Evolutionary conservation across 2,329 filamentous ascomycete genomes (phyloP).

Genomic region (Conoideocrella luteorostrata): DNA sequence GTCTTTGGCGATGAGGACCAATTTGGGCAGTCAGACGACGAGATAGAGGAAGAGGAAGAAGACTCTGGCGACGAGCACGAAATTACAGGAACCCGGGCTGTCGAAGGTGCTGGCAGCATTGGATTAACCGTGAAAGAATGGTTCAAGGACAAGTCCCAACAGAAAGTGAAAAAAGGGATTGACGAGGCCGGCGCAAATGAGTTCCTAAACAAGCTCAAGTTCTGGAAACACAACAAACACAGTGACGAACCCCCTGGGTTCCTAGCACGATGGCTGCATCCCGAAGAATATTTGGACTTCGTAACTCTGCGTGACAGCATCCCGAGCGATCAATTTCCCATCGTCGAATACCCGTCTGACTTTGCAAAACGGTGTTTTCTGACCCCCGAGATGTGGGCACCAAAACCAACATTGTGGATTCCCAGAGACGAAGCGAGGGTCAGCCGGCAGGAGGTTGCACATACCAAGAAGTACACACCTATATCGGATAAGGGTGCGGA

Average conservation of each 20-base stretch:
- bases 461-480: conserved; percentile 63
- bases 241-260: conserved; percentile 37
- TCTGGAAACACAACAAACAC: conserved; percentile 20
- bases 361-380: conserved; percentile 53
- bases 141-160: conserved; percentile 30
- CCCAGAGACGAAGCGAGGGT: conserved; percentile 69
- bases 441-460: conserved; percentile 67
- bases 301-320: conserved; percentile 62
- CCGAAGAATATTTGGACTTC: conserved; percentile 72
- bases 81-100: conserved; percentile 22
- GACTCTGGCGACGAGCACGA: conserved; percentile 19
- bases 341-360: conserved; percentile 42
- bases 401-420: conserved; percentile 72
- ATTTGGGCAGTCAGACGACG: conserved; percentile 18
- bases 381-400: conserved; percentile 56
- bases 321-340: conserved; percentile 42
- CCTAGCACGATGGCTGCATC: conserved; percentile 65
- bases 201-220: conserved; percentile 20
- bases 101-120: conserved; percentile 33
- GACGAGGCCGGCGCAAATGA: conserved; percentile 21
- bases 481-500: conserved; percentile 59
- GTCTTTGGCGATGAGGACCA: conserved; percentile 27
- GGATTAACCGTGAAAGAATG: conserved; percentile 24
- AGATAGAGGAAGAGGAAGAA: conserved; percentile 18
- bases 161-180: conserved; percentile 22